These are phyloP conservation scores for Aphanomyces stellatus DNA, from an alignment of 352 stramenopile species.

Conservation along the genomic window DNA sequence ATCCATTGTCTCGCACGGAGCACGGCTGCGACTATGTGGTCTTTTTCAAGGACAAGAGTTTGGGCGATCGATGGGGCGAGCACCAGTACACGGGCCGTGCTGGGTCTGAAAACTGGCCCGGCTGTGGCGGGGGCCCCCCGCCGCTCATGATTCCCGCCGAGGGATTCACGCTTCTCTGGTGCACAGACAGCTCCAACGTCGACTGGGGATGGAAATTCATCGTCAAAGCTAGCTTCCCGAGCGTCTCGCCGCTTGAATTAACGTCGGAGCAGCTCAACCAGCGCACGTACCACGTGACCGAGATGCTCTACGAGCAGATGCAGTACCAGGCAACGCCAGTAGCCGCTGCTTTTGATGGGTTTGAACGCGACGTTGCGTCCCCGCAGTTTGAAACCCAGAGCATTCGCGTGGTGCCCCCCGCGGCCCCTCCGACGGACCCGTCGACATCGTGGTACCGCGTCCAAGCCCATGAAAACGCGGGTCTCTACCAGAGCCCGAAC, in stretches of 20 bases:
- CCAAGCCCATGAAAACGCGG: background rate
- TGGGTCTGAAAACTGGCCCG: conserved; percentile 74
- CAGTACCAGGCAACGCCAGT: conserved; percentile 33
- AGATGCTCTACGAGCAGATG: conserved; percentile 59
- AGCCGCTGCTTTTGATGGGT: conserved; percentile 43
- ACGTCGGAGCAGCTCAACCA: conserved; percentile 47
- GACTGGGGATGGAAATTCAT: conserved; percentile 85
- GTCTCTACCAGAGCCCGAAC: background rate
- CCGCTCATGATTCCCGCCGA: conserved; percentile 64
- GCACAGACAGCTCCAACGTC: conserved; percentile 73
- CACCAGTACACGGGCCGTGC: conserved; percentile 59
- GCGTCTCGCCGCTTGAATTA: conserved; percentile 35
- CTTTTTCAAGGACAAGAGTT: conserved; percentile 72
- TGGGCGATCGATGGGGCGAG: conserved; percentile 47
- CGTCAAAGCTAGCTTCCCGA: conserved; percentile 52
- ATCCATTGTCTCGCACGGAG: conserved; percentile 55
- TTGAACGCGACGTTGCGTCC: conserved; percentile 25
- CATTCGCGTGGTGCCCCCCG: background rate
- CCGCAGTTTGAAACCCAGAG: background rate
- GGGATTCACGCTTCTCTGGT: conserved; percentile 80
- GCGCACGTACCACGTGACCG: conserved; percentile 47
- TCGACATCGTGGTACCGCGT: background rate
- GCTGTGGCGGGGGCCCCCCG: conserved; percentile 37
- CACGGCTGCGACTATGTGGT: conserved; percentile 67
- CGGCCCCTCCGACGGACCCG: background rate